Conservation (phyloP, 148 eudicot genomes). For the Cornus controversa region DNA sequence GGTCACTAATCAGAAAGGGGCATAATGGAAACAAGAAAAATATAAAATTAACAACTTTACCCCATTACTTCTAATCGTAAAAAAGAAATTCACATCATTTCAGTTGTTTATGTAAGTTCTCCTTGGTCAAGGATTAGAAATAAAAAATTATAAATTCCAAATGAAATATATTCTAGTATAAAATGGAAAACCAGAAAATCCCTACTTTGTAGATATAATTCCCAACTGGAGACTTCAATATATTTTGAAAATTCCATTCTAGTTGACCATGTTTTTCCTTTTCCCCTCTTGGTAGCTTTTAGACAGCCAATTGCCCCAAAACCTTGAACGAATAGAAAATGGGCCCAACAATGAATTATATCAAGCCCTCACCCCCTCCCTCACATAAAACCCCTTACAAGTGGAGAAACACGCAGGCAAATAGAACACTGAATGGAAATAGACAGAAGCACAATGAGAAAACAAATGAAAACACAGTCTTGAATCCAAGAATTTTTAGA, state of each 20-base stretch:
- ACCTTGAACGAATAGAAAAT: no score
- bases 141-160: not conserved
- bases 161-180: not conserved
- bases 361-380: not conserved
- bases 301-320: no score
- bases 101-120: not conserved
- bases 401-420: no score
- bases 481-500: no score
- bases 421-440: no score
- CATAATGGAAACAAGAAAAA: not conserved
- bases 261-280: not conserved
- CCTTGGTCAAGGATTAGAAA: not conserved
- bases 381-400: not conserved
- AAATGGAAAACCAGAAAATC: not conserved
- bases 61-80: not conserved
- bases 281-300: not conserved
- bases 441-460: no score
- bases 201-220: not conserved
- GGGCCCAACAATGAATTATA: no score
- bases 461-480: no score
- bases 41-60: not conserved
- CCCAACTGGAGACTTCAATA: not conserved
- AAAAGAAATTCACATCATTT: not conserved
- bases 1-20: constrained; percentile 6
- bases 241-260: not conserved